Conservation (phyloP, 2,329 filamentous ascomycete genomes). For the Lojkania enalia region DNA sequence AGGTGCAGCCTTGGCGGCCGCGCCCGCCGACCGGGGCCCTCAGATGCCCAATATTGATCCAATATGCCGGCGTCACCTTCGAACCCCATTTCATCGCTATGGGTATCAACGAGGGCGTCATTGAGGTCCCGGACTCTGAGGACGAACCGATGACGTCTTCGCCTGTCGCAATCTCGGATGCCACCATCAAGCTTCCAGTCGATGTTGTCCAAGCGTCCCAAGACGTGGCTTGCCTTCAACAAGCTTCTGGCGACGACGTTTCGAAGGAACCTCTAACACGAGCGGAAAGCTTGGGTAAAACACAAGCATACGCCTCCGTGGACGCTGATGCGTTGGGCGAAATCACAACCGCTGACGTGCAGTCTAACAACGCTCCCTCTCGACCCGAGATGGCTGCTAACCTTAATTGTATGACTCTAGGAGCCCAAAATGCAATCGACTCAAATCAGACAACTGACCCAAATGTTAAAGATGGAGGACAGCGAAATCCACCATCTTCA, state of each 20-base stretch:
- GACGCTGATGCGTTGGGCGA: not conserved
- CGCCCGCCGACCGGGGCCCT: conserved; percentile 8
- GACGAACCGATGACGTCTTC: conserved; percentile 38
- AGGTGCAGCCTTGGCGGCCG: conserved; percentile 15
- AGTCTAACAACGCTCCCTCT: too few species aligned
- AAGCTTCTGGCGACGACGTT: conserved; percentile 15
- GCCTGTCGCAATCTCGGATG: conserved; percentile 14
- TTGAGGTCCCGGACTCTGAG: conserved; percentile 39
- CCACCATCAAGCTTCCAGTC: conserved; percentile 25
- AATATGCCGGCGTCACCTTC: conserved; percentile 1
- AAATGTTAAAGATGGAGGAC: too few species aligned
- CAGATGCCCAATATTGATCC: too few species aligned
- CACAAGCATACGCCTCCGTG: not conserved
- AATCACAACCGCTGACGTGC: too few species aligned
- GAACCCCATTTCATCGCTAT: conserved; percentile 20
- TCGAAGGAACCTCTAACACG: conserved; percentile 13
- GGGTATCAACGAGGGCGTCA: conserved; percentile 21
- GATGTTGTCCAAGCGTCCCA: conserved; percentile 12
- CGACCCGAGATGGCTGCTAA: too few species aligned
- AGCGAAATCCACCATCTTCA: too few species aligned
- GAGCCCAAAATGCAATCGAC: too few species aligned
- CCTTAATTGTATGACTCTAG: too few species aligned
- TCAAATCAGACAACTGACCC: too few species aligned
- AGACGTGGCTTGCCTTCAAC: conserved; percentile 15
- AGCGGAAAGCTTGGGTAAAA: conserved; percentile 14